A percentile compares a stretch with the other conserved stretches of the same genome.
phyloP scores from a whole-genome alignment of 2,329 filamentous ascomycete species.

The Chaetomiaceae sp. region DNA sequence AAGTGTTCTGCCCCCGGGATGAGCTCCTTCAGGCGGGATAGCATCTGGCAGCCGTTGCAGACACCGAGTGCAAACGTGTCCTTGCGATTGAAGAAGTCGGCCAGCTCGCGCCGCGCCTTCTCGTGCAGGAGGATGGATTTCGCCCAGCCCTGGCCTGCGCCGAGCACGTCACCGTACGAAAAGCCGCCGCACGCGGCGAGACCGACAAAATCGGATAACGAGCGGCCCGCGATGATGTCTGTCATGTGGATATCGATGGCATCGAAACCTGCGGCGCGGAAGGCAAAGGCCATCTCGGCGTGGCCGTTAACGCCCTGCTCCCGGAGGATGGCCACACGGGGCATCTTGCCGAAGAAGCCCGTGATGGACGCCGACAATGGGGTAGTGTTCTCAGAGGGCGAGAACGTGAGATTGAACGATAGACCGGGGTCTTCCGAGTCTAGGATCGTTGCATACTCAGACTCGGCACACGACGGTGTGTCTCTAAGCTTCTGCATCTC shows the following conservation, averaged over 20 bases:
- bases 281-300: constrained; percentile 97
- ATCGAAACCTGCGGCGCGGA: constrained; percentile 85
- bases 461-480: constrained; percentile 80
- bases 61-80: constrained; percentile 93
- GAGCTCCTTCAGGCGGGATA: constrained; percentile 74
- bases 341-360: constrained; percentile 51
- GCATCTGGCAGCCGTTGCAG: constrained; percentile 97
- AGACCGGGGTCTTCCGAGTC: constrained; percentile 79
- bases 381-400: constrained; percentile 71
- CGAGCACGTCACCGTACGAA: constrained; percentile 82
- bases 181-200: constrained; percentile 95
- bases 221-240: constrained; percentile 76
- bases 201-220: constrained; percentile 77
- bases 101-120: constrained; percentile 70
- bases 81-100: constrained; percentile 76
- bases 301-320: constrained; percentile 96
- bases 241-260: constrained; percentile 96
- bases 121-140: constrained; percentile 86
- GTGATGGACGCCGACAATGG: constrained; percentile 62
- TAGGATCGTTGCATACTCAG: constrained; percentile 70
- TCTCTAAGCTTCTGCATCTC: constrained; percentile 89
- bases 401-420: constrained; percentile 75
- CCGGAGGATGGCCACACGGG: constrained; percentile 83
- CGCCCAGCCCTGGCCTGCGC: constrained; percentile 95
- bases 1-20: constrained; percentile 81